Percentiles rank a stretch among this genome's conserved stretches.
These are phyloP conservation scores for Ceratocystis cubensis DNA, from an alignment of 2,329 filamentous ascomycete genomes.

Conservation along the genomic window DNA sequence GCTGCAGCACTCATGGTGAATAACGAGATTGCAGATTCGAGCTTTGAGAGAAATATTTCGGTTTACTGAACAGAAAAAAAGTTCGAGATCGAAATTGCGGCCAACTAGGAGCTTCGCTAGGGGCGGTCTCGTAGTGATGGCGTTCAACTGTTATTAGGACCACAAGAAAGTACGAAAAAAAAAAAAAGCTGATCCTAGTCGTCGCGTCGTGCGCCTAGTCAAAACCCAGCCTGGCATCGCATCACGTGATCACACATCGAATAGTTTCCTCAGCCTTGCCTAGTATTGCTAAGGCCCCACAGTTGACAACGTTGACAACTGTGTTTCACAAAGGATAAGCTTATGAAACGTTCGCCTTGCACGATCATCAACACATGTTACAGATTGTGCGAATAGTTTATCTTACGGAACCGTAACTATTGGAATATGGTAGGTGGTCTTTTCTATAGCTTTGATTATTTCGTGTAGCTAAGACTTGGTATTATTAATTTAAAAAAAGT, in stretches of 20 bases:
- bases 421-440: too few relatives aligned
- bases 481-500: background rate
- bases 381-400: background rate
- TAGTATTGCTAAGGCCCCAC: background rate
- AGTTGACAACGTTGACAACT: background rate
- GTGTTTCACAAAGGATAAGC: background rate
- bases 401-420: background rate
- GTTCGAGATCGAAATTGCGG: background rate
- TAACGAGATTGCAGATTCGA: background rate
- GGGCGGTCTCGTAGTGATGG: background rate
- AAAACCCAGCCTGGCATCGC: slow-evolving; percentile 7
- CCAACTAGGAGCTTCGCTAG: background rate
- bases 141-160: background rate
- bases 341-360: background rate
- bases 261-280: slow-evolving; percentile 4
- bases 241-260: background rate
- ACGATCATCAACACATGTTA: background rate
- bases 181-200: slow-evolving; percentile 7
- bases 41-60: background rate
- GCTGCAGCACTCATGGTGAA: slow-evolving; percentile 16
- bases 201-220: background rate
- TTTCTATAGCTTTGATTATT: too few relatives aligned
- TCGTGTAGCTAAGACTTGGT: too few relatives aligned
- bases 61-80: too few relatives aligned
- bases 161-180: background rate